phyloP scores from a whole-genome alignment of 768 basidiomycete species.

The Kwoniella sp. region DNA sequence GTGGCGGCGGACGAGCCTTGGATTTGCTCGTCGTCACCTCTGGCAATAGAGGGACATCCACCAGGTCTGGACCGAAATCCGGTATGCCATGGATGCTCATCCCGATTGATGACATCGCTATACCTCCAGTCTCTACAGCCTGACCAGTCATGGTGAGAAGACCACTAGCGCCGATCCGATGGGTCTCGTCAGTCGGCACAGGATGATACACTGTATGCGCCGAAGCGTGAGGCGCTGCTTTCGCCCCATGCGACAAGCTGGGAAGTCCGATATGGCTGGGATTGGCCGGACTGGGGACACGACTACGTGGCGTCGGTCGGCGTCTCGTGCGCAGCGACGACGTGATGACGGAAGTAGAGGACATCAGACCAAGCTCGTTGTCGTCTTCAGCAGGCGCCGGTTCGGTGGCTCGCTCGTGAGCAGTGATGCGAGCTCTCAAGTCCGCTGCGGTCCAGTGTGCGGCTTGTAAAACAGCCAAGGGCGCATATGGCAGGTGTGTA shows the following conservation, averaged over 20 bases:
- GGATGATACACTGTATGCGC: conserved; percentile 56
- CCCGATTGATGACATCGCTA: neutral
- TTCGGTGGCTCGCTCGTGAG: conserved; percentile 5
- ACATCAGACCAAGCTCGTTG: conserved; percentile 62
- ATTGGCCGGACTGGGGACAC: conserved; percentile 23
- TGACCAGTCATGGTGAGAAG: conserved; percentile 17
- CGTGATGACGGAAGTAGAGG: conserved; percentile 58
- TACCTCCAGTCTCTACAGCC: neutral
- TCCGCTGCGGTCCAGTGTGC: conserved; percentile 65
- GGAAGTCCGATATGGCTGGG: neutral
- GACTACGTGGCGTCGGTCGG: conserved; percentile 26
- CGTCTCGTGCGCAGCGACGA: conserved; percentile 21
- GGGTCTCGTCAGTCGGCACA: conserved; percentile 65
- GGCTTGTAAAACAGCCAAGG: conserved; percentile 63
- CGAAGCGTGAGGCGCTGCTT: neutral
- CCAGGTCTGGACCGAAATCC: conserved; percentile 41
- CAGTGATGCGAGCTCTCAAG: conserved; percentile 35
- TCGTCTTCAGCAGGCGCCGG: conserved; percentile 1
- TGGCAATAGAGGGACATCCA: neutral
- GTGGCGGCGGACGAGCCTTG: conserved; percentile 15
- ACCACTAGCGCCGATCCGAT: conserved; percentile 68
- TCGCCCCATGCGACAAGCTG: neutral
- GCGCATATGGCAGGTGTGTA: conserved; percentile 66
- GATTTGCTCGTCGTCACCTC: neutral
- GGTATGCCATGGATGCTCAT: conserved; percentile 25